phyloP scores from a whole-genome alignment of 352 stramenopile genomes.

The Phytophthora foliorum region DNA sequence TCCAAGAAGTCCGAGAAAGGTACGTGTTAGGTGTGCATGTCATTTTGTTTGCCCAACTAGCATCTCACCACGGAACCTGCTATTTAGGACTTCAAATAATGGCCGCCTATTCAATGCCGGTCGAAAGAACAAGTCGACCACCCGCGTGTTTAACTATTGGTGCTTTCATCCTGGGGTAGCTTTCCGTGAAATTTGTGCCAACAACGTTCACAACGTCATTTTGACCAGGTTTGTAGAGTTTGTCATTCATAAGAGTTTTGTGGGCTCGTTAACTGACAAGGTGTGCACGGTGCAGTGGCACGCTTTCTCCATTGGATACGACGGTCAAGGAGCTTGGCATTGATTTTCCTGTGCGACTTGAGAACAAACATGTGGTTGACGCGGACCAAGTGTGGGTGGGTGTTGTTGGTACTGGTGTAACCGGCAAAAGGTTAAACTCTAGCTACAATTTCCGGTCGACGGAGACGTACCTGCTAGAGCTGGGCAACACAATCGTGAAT shows the following conservation, averaged over 20 bases:
- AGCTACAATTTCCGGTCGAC: slow-evolving; percentile 96
- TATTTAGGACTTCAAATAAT: slow-evolving; percentile 45
- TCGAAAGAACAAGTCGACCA: slow-evolving; percentile 65
- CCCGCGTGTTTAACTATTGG: slow-evolving; percentile 97
- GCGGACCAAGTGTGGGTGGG: slow-evolving; percentile 89
- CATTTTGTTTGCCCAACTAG: neutral
- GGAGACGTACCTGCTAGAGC: slow-evolving; percentile 94
- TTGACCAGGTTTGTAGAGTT: slow-evolving; percentile 71
- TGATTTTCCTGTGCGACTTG: slow-evolving; percentile 95
- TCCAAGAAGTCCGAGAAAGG: slow-evolving; percentile 90
- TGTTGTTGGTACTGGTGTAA: slow-evolving; percentile 95
- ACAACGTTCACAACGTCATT: slow-evolving; percentile 93
- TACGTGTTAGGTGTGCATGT: slow-evolving; percentile 43
- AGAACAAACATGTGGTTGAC: slow-evolving; percentile 99
- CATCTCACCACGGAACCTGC: slow-evolving; percentile 11
- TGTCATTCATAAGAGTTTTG: neutral
- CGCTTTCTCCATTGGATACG: slow-evolving; percentile 96
- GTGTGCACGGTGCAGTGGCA: slow-evolving; percentile 85
- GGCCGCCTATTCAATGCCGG: slow-evolving; percentile 60
- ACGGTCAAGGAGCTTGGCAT: slow-evolving; percentile 98
- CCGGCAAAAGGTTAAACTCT: slow-evolving; percentile 93
- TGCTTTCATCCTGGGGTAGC: slow-evolving; percentile 98
- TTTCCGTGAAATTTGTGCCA: slow-evolving; percentile 95
- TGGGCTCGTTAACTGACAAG: slow-evolving; percentile 7
- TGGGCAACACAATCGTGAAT: slow-evolving; percentile 97